These are phyloP conservation scores for Mycosphaerella arachidis DNA, from an alignment of 2,329 filamentous ascomycete species.

Conservation along the genomic window DNA sequence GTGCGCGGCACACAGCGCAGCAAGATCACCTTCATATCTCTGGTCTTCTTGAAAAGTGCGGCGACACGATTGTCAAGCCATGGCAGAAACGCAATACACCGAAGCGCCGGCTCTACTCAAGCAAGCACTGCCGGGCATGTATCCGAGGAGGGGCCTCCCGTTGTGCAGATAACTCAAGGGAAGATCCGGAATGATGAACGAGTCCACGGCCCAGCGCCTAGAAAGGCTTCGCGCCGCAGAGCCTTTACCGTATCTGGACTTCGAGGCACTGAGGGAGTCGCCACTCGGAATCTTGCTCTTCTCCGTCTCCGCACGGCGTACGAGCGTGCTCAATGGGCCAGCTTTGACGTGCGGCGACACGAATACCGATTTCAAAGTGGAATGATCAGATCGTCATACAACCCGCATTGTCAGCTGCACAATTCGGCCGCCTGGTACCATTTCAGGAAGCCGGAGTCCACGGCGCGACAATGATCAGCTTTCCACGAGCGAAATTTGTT, in stretches of 20 bases:
- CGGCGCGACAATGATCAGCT: slow-evolving; percentile 20
- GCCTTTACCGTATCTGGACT: not conserved
- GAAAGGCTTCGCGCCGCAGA: not conserved
- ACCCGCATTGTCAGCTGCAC: not conserved
- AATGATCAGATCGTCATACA: not conserved
- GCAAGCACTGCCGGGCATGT: not conserved
- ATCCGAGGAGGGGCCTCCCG: not conserved
- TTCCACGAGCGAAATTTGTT: slow-evolving; percentile 20
- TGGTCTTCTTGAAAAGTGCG: not conserved
- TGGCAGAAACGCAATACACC: not conserved
- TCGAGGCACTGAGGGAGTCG: not conserved
- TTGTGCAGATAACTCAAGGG: not conserved
- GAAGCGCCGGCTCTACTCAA: not conserved
- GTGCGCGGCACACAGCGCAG: not conserved
- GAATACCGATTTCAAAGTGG: not conserved
- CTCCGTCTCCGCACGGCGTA: not conserved
- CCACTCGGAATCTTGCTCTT: not conserved
- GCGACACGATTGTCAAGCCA: not conserved
- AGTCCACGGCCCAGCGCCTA: not conserved
- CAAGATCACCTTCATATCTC: not conserved
- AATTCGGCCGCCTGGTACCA: not conserved
- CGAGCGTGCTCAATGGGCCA: not conserved
- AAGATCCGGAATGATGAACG: not conserved
- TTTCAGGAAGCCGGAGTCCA: slow-evolving; percentile 12
- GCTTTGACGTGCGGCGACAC: not conserved